phyloP scores from a whole-genome alignment of 306 rosid genomes.

The Arachis hypogaea region DNA sequence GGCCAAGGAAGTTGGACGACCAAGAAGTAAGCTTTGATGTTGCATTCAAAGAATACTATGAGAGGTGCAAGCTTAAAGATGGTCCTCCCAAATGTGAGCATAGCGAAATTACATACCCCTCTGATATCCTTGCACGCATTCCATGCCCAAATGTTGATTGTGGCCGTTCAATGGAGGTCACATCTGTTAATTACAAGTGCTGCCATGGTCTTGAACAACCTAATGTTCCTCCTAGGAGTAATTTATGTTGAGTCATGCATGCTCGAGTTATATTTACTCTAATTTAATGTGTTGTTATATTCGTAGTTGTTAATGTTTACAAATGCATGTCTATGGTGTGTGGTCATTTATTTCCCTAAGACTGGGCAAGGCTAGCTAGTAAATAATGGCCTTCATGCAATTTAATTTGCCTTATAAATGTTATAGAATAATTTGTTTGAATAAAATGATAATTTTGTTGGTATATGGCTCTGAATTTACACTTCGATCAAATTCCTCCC shows the following conservation, averaged over 20 bases:
- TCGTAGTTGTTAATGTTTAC: no score
- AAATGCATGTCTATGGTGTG: not conserved
- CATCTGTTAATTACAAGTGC: conserved; percentile 36
- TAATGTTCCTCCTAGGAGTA: not conserved
- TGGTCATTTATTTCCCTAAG: not conserved
- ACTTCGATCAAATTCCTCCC: no score
- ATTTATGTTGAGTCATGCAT: not conserved
- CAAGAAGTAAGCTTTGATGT: conserved; percentile 40
- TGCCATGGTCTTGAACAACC: conserved; percentile 36
- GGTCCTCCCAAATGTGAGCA: conserved; percentile 16
- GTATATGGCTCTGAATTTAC: no score
- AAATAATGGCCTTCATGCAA: not conserved
- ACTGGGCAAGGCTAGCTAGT: not conserved
- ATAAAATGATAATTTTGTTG: not conserved
- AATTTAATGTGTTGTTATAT: no score
- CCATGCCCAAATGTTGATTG: conserved; percentile 32
- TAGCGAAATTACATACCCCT: conserved; percentile 26
- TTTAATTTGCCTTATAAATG: not conserved
- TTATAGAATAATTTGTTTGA: conserved; percentile 11
- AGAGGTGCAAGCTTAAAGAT: not conserved
- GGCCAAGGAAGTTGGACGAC: not conserved
- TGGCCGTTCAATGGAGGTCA: conserved; percentile 38
- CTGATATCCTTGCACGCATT: conserved; percentile 1
- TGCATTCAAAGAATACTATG: conserved; percentile 34
- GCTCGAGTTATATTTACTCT: not conserved